phyloP scores from a whole-genome alignment of 2,329 filamentous ascomycete genomes.

The Cadophora sp. region DNA sequence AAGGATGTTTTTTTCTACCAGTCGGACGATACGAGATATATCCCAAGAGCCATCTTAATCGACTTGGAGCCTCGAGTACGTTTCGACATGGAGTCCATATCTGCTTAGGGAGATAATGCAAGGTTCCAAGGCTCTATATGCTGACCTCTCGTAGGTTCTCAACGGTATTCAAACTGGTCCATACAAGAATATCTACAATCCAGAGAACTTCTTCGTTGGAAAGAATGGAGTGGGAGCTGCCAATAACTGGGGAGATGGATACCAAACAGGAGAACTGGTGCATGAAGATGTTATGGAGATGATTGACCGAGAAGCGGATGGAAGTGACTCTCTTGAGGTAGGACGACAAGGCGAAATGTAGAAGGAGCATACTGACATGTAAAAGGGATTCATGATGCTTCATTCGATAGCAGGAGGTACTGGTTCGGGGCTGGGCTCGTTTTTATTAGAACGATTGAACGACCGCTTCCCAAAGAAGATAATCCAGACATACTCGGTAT shows the following conservation, averaged over 20 bases:
- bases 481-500: slow-evolving; percentile 98
- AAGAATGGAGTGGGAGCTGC: slow-evolving; percentile 93
- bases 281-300: slow-evolving; percentile 99
- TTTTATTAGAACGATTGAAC: slow-evolving; percentile 92
- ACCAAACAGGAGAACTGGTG: slow-evolving; percentile 88
- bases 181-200: slow-evolving; percentile 99
- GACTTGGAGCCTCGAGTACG: slow-evolving; percentile 89
- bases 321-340: slow-evolving; percentile 94
- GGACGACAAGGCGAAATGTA: slow-evolving; percentile 10
- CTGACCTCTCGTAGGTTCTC: slow-evolving; percentile 66
- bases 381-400: slow-evolving; percentile 93
- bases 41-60: slow-evolving; percentile 92
- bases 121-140: not conserved
- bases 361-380: slow-evolving; percentile 36
- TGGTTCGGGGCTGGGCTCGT: slow-evolving; percentile 93
- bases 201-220: slow-evolving; percentile 97
- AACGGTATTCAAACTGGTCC: slow-evolving; percentile 91
- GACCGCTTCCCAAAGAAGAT: slow-evolving; percentile 99
- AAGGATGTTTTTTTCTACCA: slow-evolving; percentile 99
- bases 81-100: slow-evolving; percentile 1
- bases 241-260: slow-evolving; percentile 98
- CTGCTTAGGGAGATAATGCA: not conserved
- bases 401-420: slow-evolving; percentile 98
- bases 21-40: slow-evolving; percentile 98
- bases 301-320: slow-evolving; percentile 98